These are phyloP conservation scores for Leishmania mexicana DNA, from an alignment of 208 protist genomes.

Conservation along the genomic window DNA sequence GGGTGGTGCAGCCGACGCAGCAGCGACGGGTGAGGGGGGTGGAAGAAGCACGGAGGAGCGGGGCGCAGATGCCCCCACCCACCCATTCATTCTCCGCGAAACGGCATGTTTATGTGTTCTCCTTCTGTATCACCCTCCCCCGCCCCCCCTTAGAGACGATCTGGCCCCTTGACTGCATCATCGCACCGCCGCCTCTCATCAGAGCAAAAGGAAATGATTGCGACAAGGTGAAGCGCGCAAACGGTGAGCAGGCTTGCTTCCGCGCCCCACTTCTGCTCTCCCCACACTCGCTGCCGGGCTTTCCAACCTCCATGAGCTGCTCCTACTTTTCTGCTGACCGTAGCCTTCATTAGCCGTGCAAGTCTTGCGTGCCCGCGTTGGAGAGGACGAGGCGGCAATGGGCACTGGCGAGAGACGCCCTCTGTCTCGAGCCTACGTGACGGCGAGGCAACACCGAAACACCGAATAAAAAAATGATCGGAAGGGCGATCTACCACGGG, in stretches of 20 bases:
- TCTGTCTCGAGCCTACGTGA: neutral
- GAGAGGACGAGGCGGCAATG: neutral
- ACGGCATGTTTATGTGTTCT: neutral
- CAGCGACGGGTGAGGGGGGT: neutral
- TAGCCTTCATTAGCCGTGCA: neutral
- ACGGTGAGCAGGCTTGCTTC: neutral
- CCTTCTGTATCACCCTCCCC: neutral
- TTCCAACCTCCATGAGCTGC: neutral
- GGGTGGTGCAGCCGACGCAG: neutral
- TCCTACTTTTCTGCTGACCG: neutral
- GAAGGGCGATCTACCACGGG: neutral
- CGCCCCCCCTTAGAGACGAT: neutral
- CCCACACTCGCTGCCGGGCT: neutral
- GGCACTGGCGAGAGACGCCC: neutral
- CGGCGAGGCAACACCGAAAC: neutral
- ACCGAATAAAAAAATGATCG: too few species aligned
- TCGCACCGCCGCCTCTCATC: neutral
- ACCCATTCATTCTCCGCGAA: neutral
- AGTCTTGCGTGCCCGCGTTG: neutral
- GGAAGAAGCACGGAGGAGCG: neutral
- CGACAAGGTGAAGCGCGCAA: neutral
- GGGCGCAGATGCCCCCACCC: neutral
- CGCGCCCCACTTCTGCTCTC: neutral
- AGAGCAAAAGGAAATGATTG: neutral
- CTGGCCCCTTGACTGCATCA: neutral